phyloP scores from a whole-genome alignment of 2,329 filamentous ascomycete species.

The Calycina herbarum region DNA sequence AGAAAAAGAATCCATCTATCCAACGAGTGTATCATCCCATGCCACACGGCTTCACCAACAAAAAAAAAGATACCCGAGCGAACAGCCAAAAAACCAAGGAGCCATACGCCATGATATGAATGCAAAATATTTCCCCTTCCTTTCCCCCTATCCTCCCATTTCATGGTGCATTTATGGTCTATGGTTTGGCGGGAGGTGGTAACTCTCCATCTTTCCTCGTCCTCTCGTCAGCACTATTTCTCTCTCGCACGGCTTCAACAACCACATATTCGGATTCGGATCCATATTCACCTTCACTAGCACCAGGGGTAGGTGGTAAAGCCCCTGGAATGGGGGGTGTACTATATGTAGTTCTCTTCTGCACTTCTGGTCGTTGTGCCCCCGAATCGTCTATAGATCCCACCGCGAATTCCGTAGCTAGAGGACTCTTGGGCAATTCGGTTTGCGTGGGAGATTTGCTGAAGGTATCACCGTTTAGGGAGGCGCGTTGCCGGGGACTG shows the following conservation, averaged over 20 bases:
- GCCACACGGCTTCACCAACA: no score
- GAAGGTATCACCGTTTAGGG: constrained; percentile 27
- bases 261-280: constrained; percentile 34
- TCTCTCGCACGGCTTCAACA: constrained; percentile 18
- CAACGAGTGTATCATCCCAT: constrained; percentile 9
- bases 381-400: neutral
- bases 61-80: neutral
- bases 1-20: constrained; percentile 9
- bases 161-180: neutral
- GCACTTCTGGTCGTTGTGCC: constrained; percentile 13
- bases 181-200: constrained; percentile 20
- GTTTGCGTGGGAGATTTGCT: constrained; percentile 13
- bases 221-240: constrained; percentile 28
- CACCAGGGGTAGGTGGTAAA: constrained; percentile 38
- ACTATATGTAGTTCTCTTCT: constrained; percentile 15
- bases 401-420: constrained; percentile 20
- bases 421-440: constrained; percentile 24
- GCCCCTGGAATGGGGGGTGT: constrained; percentile 31
- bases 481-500: constrained; percentile 20
- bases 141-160: neutral
- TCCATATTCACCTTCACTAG: constrained; percentile 38
- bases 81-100: neutral
- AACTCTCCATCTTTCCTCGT: constrained; percentile 31
- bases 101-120: constrained; percentile 6
- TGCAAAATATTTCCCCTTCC: neutral